Evolutionary conservation across 192 early-diverging fungal species (phyloP), one percentile per base, ranked within the genome.

Genomic region (Coemansia sp.): DNA sequence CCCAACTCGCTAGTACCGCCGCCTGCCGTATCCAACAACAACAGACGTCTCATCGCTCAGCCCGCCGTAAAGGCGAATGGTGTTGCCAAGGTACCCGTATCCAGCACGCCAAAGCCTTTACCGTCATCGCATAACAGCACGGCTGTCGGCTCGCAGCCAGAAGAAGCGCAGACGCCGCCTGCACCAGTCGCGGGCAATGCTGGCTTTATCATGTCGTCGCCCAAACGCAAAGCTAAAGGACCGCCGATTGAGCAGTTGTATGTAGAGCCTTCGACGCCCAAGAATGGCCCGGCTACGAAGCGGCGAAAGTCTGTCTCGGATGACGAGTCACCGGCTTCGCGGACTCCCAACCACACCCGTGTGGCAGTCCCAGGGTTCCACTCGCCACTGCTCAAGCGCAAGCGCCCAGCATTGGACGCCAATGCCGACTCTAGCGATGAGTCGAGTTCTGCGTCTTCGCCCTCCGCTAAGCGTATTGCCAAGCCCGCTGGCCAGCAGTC

Each of bases 141-240:
- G 37, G 27, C 25, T 21, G 32, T 15, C 17, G 17, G 29, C 0
- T 34, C 50, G 25, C 23, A 27, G 32, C 25, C 34, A 4, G 37
- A 53, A 27, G 62, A 19, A 36, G 29, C 25, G 25, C 27, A 63
- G 72, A 62, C 29, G 31, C 51, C 38, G 12, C 32, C 73, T 36
- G 44, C 38, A 10, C 31, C 73, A 42, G 53, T 46, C 21, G 25
- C 27, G 0, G 19, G 46, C 2, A 21, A 34, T 4, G 76, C 34
- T 25, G 72, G 66, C 48, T 84, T 84, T 58, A 84, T 84, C 31
- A 84, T 84, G 82, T 84, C 82, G 14, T 84, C 82, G 57, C 78
- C 82, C 12, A 80, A 80, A 25, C 82, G 82, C 68, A 75, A 77
- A 61, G 63, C 76, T 15, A 70, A 70, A 39, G 64, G 15, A 17